These are phyloP conservation scores for Mortierella sp. DNA, from an alignment of 371 early-diverging fungal species.

Conservation along the genomic window DNA sequence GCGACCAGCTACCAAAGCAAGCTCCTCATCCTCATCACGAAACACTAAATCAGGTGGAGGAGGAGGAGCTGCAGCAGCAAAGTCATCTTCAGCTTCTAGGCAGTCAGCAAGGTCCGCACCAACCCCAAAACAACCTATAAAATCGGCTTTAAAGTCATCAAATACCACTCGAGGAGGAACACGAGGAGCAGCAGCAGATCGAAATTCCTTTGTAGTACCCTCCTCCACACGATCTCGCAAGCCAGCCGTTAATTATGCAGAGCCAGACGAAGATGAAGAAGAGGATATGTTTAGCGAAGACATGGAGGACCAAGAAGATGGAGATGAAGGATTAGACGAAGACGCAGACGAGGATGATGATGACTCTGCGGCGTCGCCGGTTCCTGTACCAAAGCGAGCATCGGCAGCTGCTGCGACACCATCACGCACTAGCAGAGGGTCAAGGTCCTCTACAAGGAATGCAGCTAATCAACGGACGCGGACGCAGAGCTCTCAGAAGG, in stretches of 20 bases:
- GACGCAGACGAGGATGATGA: slow-evolving; percentile 35
- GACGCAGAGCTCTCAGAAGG: background rate
- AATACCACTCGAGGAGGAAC: slow-evolving; percentile 5
- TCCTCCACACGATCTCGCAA: slow-evolving; percentile 45
- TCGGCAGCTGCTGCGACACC: slow-evolving; percentile 3
- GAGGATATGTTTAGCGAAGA: slow-evolving; percentile 19
- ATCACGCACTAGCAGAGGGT: slow-evolving; percentile 2
- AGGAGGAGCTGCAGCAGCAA: background rate
- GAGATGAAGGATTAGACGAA: slow-evolving; percentile 27
- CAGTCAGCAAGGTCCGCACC: slow-evolving; percentile 11
- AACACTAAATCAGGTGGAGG: slow-evolving; percentile 2
- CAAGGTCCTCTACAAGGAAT: slow-evolving; percentile 23
- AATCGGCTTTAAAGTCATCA: background rate
- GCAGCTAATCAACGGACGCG: slow-evolving; percentile 14
- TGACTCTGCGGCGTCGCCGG: slow-evolving; percentile 10
- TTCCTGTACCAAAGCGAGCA: slow-evolving; percentile 6
- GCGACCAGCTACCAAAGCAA: slow-evolving; percentile 2
- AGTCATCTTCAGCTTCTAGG: slow-evolving; percentile 2
- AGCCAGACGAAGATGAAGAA: slow-evolving; percentile 44
- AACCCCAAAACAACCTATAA: background rate
- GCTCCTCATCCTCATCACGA: slow-evolving; percentile 6
- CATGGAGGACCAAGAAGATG: slow-evolving; percentile 25
- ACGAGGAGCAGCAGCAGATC: slow-evolving; percentile 18
- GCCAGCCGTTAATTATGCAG: slow-evolving; percentile 49
- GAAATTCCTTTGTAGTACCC: slow-evolving; percentile 31